Percentiles rank a stretch among this genome's conserved stretches.
These are phyloP conservation scores for Extremus antarcticus DNA, from an alignment of 495 filamentous ascomycete genomes.

Conservation along the genomic window DNA sequence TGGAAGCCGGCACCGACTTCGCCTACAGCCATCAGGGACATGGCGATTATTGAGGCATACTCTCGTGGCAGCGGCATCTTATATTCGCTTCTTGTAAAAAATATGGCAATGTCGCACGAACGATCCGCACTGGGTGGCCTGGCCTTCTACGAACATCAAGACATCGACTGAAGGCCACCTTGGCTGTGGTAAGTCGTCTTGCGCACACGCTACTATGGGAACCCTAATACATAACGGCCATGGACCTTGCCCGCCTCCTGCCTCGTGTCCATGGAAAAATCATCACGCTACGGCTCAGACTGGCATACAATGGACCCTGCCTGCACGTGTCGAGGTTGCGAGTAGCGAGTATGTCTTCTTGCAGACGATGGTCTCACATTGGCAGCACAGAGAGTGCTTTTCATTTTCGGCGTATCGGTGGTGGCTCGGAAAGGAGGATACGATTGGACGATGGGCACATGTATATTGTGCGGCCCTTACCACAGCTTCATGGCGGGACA, in stretches of 20 bases:
- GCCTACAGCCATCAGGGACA: constrained; percentile 19
- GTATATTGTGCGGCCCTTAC: not conserved
- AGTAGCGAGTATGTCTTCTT: not conserved
- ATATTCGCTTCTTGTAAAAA: not conserved
- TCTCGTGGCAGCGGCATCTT: not conserved
- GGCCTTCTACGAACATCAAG: not conserved
- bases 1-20: constrained; percentile 27
- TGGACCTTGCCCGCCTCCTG: not conserved
- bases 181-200: too few relatives aligned
- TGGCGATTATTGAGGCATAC: constrained; percentile 9
- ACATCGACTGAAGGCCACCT: not conserved
- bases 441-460: not conserved
- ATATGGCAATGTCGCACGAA: not conserved
- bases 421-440: not conserved
- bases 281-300: too few relatives aligned
- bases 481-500: not conserved
- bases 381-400: not conserved
- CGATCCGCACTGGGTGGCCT: not conserved
- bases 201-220: too few relatives aligned
- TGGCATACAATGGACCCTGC: not conserved
- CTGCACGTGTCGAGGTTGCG: not conserved
- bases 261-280: not conserved
- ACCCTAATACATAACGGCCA: not conserved
- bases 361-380: not conserved
- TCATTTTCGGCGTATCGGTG: not conserved